Base-by-base conservation (phyloP, 805 yeast genomes). In the Groenewaldozyma tartarivorans region DNA sequence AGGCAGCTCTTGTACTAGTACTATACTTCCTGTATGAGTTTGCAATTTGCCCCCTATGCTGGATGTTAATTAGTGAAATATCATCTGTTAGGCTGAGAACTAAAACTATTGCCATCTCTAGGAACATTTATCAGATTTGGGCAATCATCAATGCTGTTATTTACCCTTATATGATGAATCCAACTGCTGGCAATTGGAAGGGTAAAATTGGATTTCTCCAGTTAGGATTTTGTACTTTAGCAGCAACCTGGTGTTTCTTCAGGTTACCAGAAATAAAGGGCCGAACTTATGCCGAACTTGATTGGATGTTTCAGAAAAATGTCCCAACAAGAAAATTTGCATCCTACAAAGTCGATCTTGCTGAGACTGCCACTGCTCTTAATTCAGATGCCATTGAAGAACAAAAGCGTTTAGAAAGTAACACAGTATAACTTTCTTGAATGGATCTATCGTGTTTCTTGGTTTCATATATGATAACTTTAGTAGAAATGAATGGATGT, bases 281-380 rank as follows among this genome's bases (percentile, higher is more conserved):
- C 36, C 67, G 77, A 54, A 72, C 81, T 0, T 75, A 64, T 51
- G 78, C 75, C 34, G 81, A 77, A 50, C 62, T 77, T 52, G 81
- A 76, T 56, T 59, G 61, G 40, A 56, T 77, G 60, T 77, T 75
- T 57, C 63, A 43, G 38, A 44, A 50, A 47, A 46, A 51, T 37
- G 49, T 50, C 40, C 45, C 57, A 5, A 54, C 61, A 15, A 48
- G 60, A 37, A 48, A 57, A 43, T 48, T 55, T 47, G 19, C 27
- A 15, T 16, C 38, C 24, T 36, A 42, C 15, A 19, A 9, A 4
- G 47, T 43, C 13, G 35, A 40, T 21, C 35, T 15, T 5, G 43
- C 20, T 16, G 43, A 40, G 19, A 35, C 20, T n/a, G 13, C 26
- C 17, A 27, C 20, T 4, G 33, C n/a, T 7, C 42, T 16, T 7